These are phyloP conservation scores for Globisporangium middletonii DNA, from an alignment of 352 stramenopile species.

Conservation along the genomic window DNA sequence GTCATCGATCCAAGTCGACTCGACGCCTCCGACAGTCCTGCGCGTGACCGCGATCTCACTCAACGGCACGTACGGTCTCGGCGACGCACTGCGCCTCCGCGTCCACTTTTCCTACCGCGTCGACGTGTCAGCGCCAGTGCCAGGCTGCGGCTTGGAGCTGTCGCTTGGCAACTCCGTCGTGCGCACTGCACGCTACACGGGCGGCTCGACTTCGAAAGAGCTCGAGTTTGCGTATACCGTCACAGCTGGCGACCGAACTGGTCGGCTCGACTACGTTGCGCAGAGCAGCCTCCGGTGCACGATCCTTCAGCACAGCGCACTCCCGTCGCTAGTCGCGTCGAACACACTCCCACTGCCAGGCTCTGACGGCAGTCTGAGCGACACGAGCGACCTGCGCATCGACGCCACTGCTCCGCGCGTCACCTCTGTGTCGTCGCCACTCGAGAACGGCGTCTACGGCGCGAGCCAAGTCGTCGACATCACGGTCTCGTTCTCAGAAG, in stretches of 20 bases:
- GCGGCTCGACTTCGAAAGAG: conserved; percentile 35
- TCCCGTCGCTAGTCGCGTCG: conserved; percentile 31
- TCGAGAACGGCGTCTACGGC: conserved; percentile 49
- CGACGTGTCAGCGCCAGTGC: conserved; percentile 11
- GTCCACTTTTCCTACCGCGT: conserved; percentile 56
- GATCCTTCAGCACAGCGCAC: conserved; percentile 43
- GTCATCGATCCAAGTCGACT: conserved; percentile 29
- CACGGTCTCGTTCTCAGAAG: conserved; percentile 45
- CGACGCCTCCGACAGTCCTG: conserved; percentile 31
- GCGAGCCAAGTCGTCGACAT: conserved; percentile 53
- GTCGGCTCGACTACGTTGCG: conserved; percentile 44
- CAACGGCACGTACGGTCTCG: conserved; percentile 40
- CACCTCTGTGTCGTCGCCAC: conserved; percentile 35
- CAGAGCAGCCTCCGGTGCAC: conserved; percentile 33
- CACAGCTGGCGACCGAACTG: conserved; percentile 31
- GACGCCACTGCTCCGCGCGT: conserved; percentile 37
- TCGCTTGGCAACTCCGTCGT: conserved; percentile 28
- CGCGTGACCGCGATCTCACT: conserved; percentile 21
- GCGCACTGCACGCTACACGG: conserved; percentile 32
- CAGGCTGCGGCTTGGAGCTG: conserved; percentile 35
- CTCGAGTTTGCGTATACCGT: conserved; percentile 62
- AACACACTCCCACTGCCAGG: conserved; percentile 40
- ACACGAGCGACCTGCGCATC: conserved; percentile 28
- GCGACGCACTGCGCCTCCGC: conserved; percentile 30
- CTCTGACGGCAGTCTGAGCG: conserved; percentile 32